Conservation (phyloP, 1,284 basidiomycete species). For the Moesziomyces globuligerus region DNA sequence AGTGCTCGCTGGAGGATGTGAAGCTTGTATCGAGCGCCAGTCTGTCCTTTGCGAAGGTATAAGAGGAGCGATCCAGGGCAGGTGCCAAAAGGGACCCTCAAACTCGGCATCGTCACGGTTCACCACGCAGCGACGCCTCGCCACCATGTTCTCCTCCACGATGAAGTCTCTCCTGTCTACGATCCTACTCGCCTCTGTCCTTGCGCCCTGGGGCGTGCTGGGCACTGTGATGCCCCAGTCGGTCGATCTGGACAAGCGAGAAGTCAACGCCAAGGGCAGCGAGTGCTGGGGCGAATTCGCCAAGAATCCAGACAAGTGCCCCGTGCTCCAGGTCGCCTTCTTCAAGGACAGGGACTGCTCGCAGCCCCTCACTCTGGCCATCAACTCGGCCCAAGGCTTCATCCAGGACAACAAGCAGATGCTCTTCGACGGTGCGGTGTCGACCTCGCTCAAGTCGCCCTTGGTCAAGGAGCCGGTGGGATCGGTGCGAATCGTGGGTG, state of each 20-base stretch:
- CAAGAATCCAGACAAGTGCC: constrained; percentile 15
- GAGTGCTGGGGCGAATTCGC: constrained; percentile 25
- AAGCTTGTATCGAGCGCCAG: too few species aligned
- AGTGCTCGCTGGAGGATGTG: not conserved
- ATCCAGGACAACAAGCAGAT: constrained; percentile 31
- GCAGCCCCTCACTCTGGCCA: constrained; percentile 10
- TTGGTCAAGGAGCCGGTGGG: constrained; percentile 16
- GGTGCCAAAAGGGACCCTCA: too few species aligned
- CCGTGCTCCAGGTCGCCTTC: constrained; percentile 27
- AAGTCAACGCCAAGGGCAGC: constrained; percentile 1
- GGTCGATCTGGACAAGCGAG: constrained; percentile 21
- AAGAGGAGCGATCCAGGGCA: too few species aligned
- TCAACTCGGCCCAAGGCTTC: not conserved
- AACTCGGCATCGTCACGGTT: too few species aligned
- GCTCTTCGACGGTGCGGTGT: constrained; percentile 23
- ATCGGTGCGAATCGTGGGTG: constrained; percentile 31
- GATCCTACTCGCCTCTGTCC: constrained; percentile 8
- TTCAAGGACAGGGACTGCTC: constrained; percentile 23
- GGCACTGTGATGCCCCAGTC: constrained; percentile 9
- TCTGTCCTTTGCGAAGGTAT: too few species aligned
- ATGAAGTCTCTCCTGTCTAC: constrained; percentile 8
- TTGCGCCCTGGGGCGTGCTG: constrained; percentile 4
- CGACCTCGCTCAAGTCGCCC: constrained; percentile 9
- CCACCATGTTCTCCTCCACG: constrained; percentile 11
- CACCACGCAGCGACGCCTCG: too few species aligned